These are phyloP conservation scores for Trichophyton rubrum DNA, from an alignment of 2,329 filamentous ascomycete species.

Conservation along the genomic window DNA sequence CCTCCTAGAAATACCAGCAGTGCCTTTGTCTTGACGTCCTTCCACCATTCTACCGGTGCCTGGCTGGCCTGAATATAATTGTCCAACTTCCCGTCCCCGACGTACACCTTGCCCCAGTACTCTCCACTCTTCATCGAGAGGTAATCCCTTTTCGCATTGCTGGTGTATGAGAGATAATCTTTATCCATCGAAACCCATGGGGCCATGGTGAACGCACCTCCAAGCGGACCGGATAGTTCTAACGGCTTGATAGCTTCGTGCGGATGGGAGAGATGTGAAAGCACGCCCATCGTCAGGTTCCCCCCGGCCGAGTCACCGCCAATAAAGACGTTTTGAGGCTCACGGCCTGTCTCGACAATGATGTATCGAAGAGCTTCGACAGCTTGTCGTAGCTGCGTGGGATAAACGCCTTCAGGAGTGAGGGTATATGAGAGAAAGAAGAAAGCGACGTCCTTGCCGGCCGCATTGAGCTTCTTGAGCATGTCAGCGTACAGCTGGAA, in stretches of 20 bases:
- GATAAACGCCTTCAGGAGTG: constrained; percentile 35
- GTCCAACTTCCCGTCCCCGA: constrained; percentile 32
- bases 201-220: constrained; percentile 42
- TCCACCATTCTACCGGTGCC: constrained; percentile 44
- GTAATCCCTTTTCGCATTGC: constrained; percentile 41
- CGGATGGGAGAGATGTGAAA: constrained; percentile 39
- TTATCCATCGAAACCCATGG: constrained; percentile 47
- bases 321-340: constrained; percentile 26
- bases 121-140: constrained; percentile 31
- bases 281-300: constrained; percentile 28
- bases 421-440: constrained; percentile 48
- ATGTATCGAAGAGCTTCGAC: constrained; percentile 31
- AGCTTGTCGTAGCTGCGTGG: constrained; percentile 32
- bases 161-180: constrained; percentile 29
- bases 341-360: constrained; percentile 22
- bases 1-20: constrained; percentile 44
- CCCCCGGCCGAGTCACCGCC: constrained; percentile 36
- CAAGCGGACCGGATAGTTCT: constrained; percentile 32
- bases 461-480: constrained; percentile 32
- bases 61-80: constrained; percentile 42
- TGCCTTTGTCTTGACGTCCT: constrained; percentile 35
- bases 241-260: constrained; percentile 40
- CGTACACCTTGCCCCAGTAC: constrained; percentile 39
- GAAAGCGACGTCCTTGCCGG: constrained; percentile 36
- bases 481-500: constrained; percentile 34